Evolutionary conservation across 2,329 filamentous ascomycete species (phyloP), one percentile per base, ranked within the genome.

Genomic region (Neocucurbitaria cava): DNA sequence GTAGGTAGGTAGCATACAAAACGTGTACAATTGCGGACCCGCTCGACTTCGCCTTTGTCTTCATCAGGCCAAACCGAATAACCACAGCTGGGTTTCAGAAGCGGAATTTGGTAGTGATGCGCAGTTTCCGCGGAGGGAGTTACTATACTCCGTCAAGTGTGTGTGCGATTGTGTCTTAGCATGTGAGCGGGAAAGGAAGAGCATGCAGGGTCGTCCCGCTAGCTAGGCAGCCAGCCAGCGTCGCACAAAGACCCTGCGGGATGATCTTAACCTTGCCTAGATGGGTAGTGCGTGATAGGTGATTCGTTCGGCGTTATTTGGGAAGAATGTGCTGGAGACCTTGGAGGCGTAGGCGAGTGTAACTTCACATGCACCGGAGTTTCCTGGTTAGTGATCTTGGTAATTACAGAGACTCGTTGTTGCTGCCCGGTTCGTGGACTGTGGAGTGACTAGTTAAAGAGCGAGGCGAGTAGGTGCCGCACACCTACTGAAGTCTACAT

Each of bases 261-360:
- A 39, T 41, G 21, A 56, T 47, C 45, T 30, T 49, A 35, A 45
- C 33, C 38, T 35, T 51, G 17, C 56, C 44, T 13, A 35, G 18
- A 43, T n/a, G 47, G 47, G 40, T 33, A 53, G 35, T 53, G 50
- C 50, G 45, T 49, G 51, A 48, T n/a, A n/a, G n/a, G n/a, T 52
- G 38, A 17, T 40, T 24, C 13, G 17, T 18, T 11, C 36, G 11
- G 9, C 28, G 9, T 31, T 11, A 11, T 31, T 39, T 21, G 17
- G 11, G 20, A 18, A 26, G 24, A 26, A 5, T 26, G 9, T 26
- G 9, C 24, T n/a, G 24, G 24, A 26, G 24, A 26, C 24, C 9
- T 26, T 9, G 24, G 24, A n/a, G 35, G n/a, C 18, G 35, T 18
- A 38, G 18, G 11, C n/a, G 35, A 9, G 7, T 38, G 35, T n/a